A percentile compares a stretch with the other conserved stretches of the same genome.
These are phyloP conservation scores for Aquanectria penicillioides DNA, from an alignment of 2,329 filamentous ascomycete genomes.

Conservation along the genomic window DNA sequence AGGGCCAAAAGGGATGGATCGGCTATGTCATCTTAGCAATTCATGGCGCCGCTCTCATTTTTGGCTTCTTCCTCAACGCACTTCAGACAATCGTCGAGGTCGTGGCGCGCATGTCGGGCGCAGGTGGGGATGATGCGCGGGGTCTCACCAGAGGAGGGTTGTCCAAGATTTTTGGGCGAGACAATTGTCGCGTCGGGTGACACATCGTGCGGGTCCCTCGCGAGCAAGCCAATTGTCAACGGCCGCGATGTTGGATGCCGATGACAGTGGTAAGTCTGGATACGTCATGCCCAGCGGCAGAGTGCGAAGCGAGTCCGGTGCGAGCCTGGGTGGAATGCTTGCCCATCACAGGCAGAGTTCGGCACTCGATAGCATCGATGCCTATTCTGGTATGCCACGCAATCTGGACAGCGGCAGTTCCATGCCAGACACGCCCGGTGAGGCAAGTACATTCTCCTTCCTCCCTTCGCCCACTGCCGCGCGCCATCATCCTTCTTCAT, in stretches of 20 bases:
- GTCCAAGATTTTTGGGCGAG: constrained; percentile 92
- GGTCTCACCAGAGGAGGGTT: constrained; percentile 83
- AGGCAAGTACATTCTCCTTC: constrained; percentile 78
- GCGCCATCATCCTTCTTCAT: constrained; percentile 56
- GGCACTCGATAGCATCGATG: constrained; percentile 62
- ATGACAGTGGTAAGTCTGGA: constrained; percentile 71
- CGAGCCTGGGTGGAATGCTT: constrained; percentile 64
- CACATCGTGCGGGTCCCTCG: constrained; percentile 70
- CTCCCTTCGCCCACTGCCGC: constrained; percentile 66
- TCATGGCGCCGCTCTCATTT: constrained; percentile 84
- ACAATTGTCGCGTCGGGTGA: constrained; percentile 80
- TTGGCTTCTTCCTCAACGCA: constrained; percentile 94
- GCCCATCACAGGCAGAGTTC: constrained; percentile 59
- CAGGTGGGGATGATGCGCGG: constrained; percentile 77
- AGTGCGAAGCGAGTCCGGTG: constrained; percentile 69
- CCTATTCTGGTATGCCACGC: constrained; percentile 54
- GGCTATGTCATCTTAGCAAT: constrained; percentile 90
- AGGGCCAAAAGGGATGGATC: constrained; percentile 90
- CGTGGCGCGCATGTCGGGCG: constrained; percentile 81
- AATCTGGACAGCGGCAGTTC: constrained; percentile 70
- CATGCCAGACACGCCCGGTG: constrained; percentile 78
- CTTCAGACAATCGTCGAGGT: constrained; percentile 93
- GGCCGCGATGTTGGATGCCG: constrained; percentile 79
- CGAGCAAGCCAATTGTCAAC: constrained; percentile 86
- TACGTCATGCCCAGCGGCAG: constrained; percentile 65